These are phyloP conservation scores for Penicillium corylophilum DNA, from an alignment of 2,329 filamentous ascomycete genomes.

Conservation along the genomic window DNA sequence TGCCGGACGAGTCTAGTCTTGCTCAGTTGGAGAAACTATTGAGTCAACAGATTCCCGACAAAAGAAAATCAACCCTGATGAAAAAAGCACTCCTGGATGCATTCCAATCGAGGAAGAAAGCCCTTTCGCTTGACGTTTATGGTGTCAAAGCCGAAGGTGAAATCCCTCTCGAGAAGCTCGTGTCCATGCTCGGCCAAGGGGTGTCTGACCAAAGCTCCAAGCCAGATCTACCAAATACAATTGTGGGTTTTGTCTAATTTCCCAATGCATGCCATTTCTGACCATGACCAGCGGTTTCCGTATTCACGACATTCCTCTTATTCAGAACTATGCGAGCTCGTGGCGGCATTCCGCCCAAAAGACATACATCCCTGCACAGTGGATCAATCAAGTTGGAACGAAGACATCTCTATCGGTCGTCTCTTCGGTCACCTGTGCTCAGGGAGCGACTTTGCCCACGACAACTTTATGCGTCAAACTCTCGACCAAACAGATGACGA, in stretches of 20 bases:
- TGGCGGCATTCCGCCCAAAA: constrained; percentile 66
- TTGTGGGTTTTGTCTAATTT: constrained; percentile 30
- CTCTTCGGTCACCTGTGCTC: constrained; percentile 73
- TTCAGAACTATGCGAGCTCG: constrained; percentile 69
- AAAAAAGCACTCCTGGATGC: constrained; percentile 33
- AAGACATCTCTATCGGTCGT: constrained; percentile 60
- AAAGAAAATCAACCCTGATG: constrained; percentile 26
- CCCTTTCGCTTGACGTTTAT: constrained; percentile 39
- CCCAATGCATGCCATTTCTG: not conserved
- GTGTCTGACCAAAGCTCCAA: not conserved
- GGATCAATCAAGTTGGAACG: constrained; percentile 62
- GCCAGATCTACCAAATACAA: constrained; percentile 28
- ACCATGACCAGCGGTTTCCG: constrained; percentile 60
- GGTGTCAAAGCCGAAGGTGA: constrained; percentile 39
- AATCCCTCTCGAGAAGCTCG: constrained; percentile 39
- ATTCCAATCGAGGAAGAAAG: constrained; percentile 33
- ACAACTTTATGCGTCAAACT: constrained; percentile 57
- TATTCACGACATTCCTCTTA: constrained; percentile 91
- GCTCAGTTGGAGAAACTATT: constrained; percentile 57
- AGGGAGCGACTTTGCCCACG: constrained; percentile 61
- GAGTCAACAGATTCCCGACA: constrained; percentile 37
- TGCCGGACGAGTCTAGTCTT: constrained; percentile 50
- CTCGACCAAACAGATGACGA: constrained; percentile 22
- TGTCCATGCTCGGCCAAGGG: constrained; percentile 31
- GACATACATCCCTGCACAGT: constrained; percentile 85